Evolutionary conservation across 2,329 filamentous ascomycete genomes (phyloP), one percentile per base, ranked within the genome.

Genomic region (Neonectria punicea): DNA sequence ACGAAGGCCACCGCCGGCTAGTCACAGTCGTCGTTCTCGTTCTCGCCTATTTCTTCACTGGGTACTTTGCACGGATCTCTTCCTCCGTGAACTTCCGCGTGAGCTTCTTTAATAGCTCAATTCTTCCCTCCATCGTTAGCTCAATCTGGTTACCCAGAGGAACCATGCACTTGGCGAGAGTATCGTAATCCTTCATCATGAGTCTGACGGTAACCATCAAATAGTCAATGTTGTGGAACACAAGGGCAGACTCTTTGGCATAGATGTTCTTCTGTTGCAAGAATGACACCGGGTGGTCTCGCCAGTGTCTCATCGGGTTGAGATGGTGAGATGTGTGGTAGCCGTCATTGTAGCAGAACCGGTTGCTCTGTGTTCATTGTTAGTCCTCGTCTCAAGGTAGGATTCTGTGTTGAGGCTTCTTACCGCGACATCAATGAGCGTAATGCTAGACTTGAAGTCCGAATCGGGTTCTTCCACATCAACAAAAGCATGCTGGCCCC

Each of bases 311-410:
- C 30, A 87, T 85, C 0, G 91, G 92, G 79, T 94, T 93, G 56
- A 94, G 86, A 73, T 94, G 92, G 75, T 94, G 92, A 18, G 91
- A 93, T 7, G 91, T 94, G 79, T 94, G 92, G 77, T 93, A 94
- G 68, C 92, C 92, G 72, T 94, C 92, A 72, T 94, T 94, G 85
- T 90, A 94, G 80, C 91, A 94, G 78, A 90, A 90, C 39, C 92
- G 90, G 77, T 94, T 94, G 79, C 89, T 92, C 91, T 93, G 71
- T 16, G 30, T 36, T 49, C 11, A 22, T 14, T 28, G 20, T 60
- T 28, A 49, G 44, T 67, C 7, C 13, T 36, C 44, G 47, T 55
- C 14, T 20, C 25, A 8, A 13, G 14, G 6, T 13, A 7, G 9
- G 8, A n/a, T 30, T 51, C n/a, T 8, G 11, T 20, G 7, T 8